Evolutionary conservation across 2,329 filamentous ascomycete species (phyloP), one percentile per base, ranked within the genome.

Genomic region (Aspergillus quadricinctus): DNA sequence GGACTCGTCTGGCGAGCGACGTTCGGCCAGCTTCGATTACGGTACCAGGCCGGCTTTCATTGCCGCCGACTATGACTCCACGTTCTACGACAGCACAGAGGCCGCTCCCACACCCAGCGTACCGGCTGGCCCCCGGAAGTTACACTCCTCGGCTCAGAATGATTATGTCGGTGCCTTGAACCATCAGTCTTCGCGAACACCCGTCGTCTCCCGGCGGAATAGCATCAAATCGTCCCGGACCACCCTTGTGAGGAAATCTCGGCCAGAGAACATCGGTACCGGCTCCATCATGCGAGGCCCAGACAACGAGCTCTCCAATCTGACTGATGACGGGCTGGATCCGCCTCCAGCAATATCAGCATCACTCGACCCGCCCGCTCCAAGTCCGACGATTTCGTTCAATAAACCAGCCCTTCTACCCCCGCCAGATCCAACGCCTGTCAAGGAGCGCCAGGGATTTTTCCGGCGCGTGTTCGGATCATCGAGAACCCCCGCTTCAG

Each of bases 391-490:
- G 19, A 79, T 83, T 54, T 78, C 77, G 48, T 78, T 78, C 58
- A 76, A 80, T 43, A 83, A 83, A 57, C 64, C 74, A 17, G 68
- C 72, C 25, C 71, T 76, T 25, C 68, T 72, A 45, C 72, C 70
- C 48, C 73, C 70, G 58, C 72, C 70, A 58, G 77, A 68, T 61
- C 73, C 74, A 60, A 77, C 68, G 60, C 77, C 72, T 63, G 78
- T 79, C 52, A 90, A 88, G 69, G 87, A 90, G 67, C 85, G 86
- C 56, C 89, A 84, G 8, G 92, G 94, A 21, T 97, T 99, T 78
- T 97, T 97, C 78, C 86, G 91, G 65, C 86, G 93, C 61, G 89
- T 97, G 41, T 97, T 97, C 77, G 90, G 88, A 41, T 88, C 87
- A 9, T 85, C 88, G 37, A 89, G 82, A 69, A 82, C 75, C 50